Evolutionary conservation across 1,284 basidiomycete species (phyloP), one percentile per base, ranked within the genome.

Genomic region (Crepidotus sp.): DNA sequence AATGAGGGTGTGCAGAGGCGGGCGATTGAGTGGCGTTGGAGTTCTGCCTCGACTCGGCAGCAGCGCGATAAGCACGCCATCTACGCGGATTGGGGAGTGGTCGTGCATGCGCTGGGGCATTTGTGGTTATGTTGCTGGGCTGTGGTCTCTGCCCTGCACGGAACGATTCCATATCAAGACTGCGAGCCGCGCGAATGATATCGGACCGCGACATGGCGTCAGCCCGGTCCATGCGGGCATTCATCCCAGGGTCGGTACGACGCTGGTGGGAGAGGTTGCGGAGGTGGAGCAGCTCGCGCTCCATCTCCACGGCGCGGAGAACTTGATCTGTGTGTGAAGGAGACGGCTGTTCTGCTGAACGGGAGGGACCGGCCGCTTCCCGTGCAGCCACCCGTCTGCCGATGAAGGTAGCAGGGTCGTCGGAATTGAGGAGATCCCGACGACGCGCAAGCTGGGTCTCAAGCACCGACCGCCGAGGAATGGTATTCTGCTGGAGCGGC

Each of bases 371-470:
- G 19, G 60, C 62, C 24, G 69, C 62, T 49, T 68, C 61, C 45
- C 74, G 66, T 14, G 72, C 69, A 15, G 70, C 70, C 30, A 77
- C 73, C 31, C 68, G 69, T 40, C 74, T 62, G 17, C 74, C 74
- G 10, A 76, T 59, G 26, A 66, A 58, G 2, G 73, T 76, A 21
- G 59, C 58, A 6, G 68, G 57, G 29, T 76, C 73, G 36, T 71
- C 63, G 4, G 49, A 40, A 25, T 50, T 45, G 42, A 40, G 31
- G 3, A 45, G 24, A n/a, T 54, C 53, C 27, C 55, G 53, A 27
- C 54, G 51, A 11, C 57, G 54, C 22, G 53, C 35, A 19, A 52
- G 39, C 17, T 57, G 57, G 27, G 52, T 46, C 40, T 61, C 58
- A 13, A 58, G 43, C 30, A 55, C 43, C 11, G 55, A 53, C 18